Base-by-base conservation (phyloP, 202 grass and related monocot genomes). In the Setaria italica region DNA sequence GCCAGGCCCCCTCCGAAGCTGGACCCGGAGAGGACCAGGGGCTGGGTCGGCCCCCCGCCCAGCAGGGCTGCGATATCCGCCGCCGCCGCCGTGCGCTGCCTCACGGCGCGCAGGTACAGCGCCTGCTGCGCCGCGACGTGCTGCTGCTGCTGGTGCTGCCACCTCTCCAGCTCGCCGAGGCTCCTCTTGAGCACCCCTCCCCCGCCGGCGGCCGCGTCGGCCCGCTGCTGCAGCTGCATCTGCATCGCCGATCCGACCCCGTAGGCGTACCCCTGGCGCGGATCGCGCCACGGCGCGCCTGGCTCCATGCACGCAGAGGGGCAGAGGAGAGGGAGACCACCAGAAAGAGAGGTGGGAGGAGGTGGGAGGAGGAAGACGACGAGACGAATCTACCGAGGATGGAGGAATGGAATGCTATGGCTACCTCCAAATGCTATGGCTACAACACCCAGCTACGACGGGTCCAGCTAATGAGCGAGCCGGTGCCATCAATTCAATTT, bases 401-500 rank as follows among this genome's bases (percentile, higher is more conserved):
- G 47, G 16, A 55, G 49, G 42, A 45, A 67, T 11, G 68, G 54
- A 64, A 80, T 48, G 67, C 67, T 56, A 49, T 50, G 59, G 63
- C 64, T 65, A 72, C 60, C 67, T 88, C 81, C 68, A 74, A 74
- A 80, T 48, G 82, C 76, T 89, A 59, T 75, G 70, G 62, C 48
- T 32, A 67, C 84, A 67, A 43, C 72, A 68, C 48, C 39, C 48
- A 82, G 79, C 84, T 75, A 80, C 59, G 70, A 74, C 49, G 63
- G 82, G 67, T 60, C 50, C 68, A 87, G 89, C 85, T 80, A 90
- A 71, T 72, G 53, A 15, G 43, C 8, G 81, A 84, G 45, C 86
- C 67, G 68, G 82, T 90, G 90, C 92, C 89, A 94, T 94, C 83
- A 89, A 94, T 94, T 91, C 72, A 90, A 92, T 90, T 92, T 80